These are phyloP conservation scores for Streptanthus diversifolius DNA, from an alignment of 345 rosid genomes.

Conservation along the genomic window DNA sequence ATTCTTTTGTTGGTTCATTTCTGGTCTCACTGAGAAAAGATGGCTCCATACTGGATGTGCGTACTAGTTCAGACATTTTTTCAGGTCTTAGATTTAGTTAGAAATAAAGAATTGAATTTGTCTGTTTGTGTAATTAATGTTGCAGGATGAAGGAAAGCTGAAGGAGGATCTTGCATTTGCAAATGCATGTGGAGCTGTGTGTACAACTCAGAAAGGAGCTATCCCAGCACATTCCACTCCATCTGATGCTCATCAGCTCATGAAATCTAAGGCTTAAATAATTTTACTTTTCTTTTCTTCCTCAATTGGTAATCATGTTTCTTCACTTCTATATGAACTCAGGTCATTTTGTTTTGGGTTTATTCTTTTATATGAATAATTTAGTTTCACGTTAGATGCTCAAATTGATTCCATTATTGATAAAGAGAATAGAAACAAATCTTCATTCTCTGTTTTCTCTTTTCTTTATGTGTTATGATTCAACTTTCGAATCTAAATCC, in stretches of 20 bases:
- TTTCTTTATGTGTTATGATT: neutral
- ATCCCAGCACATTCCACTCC: constrained; percentile 56
- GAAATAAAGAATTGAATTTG: neutral
- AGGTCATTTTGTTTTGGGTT: neutral
- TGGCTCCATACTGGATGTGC: constrained; percentile 15
- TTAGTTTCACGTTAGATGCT: neutral
- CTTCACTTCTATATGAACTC: neutral
- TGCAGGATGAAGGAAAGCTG: constrained; percentile 50
- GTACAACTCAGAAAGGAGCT: constrained; percentile 65
- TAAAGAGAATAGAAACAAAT: neutral
- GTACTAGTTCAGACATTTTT: neutral
- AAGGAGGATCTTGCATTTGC: constrained; percentile 50
- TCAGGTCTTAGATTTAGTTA: neutral
- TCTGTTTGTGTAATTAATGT: neutral
- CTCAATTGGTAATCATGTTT: neutral
- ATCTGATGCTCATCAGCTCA: constrained; percentile 45
- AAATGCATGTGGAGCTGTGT: constrained; percentile 67
- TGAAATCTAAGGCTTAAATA: constrained; percentile 30
- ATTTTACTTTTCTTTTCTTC: neutral
- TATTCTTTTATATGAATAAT: constrained; percentile 15
- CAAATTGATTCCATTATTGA: neutral
- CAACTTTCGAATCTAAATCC: neutral
- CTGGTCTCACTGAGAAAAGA: constrained; percentile 44
- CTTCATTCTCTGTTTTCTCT: neutral
- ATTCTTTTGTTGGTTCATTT: constrained; percentile 59